Base-by-base conservation (phyloP, 1,139 yeast genomes). In the Taphrina betulina region DNA sequence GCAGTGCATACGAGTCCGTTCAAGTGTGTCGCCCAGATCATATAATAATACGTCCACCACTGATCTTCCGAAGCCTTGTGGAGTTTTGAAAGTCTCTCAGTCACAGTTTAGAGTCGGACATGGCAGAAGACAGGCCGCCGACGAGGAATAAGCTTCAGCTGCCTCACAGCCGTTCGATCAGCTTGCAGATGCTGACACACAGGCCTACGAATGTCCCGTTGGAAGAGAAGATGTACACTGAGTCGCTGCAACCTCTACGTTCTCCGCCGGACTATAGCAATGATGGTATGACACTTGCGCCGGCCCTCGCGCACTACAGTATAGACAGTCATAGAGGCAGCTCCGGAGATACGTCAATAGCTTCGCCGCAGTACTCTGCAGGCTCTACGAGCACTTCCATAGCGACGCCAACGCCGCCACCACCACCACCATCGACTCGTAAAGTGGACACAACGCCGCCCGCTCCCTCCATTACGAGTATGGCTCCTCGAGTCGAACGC, bases 121-220 rank as follows among this genome's bases (percentile, higher is more conserved):
- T n/a, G n/a, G n/a, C n/a, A n/a, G n/a, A n/a, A n/a, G n/a, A n/a
- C n/a, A n/a, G n/a, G n/a, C n/a, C n/a, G n/a, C n/a, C n/a, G n/a
- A n/a, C n/a, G n/a, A n/a, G n/a, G n/a, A n/a, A n/a, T n/a, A n/a
- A n/a, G n/a, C n/a, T n/a, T n/a, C n/a, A n/a, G n/a, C n/a, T 43
- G 3, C 48, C 48, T 16, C 48, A 43, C 28, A 43, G 48, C 14
- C 37, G 48, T 5, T 43, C 48, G n/a, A 43, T 43, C 38, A 43
- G 48, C 16, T 37, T 50, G 16, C 54, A 50, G 19, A 50, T 50
- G 54, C 54, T 50, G 38, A 50, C 54, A 16, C 38, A 41, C 4
- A 38, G 46, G 5, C 54, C 54, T 10, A 35, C 26, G 31, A 38
- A 28, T 8, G 54, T 46, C 33, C 54, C 54, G 10, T 14, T 50